Evolutionary conservation across 164 flowering plant genomes (phyloP), one percentile per base, ranked within the genome.

Genomic region (Vitis amurensis): DNA sequence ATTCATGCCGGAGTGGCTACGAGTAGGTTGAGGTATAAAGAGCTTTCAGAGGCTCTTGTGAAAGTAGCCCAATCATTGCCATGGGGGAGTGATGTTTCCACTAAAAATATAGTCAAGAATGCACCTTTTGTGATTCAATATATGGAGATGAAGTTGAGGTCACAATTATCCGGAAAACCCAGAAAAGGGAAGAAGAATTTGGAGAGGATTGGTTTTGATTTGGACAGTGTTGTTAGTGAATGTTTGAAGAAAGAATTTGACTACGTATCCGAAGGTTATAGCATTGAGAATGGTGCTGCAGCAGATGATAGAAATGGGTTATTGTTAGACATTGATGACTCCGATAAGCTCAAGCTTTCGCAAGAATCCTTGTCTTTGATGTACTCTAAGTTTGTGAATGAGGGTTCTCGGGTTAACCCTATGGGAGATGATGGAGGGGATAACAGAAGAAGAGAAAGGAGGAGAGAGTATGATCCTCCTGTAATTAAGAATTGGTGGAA

Each of bases 11-110:
- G 73, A 12, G 72, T 86, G 16, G 12, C 27, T 1, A 89, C 98
- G 0, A 74, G 89, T 71, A 87, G 60, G 71, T 19, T 13, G 72
- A 71, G 98, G 73, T 86, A 89, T 63, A 88, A 77, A 64, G 99
- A 94, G 80, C 80, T 94, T 49, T 68, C 79, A 66, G 86, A 87
- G 77, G 76, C 74, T 37, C 83, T 94, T 56, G 96, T 91, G 56
- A 77, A 89, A 63, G 97, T 86, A 48, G 94, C 91, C 0, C 77
- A 72, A 58, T 85, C 44, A 0, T 79, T 92, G 81, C 99, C 99
- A 0, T 92, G 99, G 98, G 98, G 98, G 14, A 77, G 85, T 68
- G 90, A 95, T 81, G 79, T 95, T 30, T 90, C 80, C 0, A 77
- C 77, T 11, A 90, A 95, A 76, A 95, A 92, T 76, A 65, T 92